Evolutionary conservation across 768 basidiomycete genomes (phyloP), one percentile per base, ranked within the genome.

Genomic region (Cystofilobasidium capitatum): DNA sequence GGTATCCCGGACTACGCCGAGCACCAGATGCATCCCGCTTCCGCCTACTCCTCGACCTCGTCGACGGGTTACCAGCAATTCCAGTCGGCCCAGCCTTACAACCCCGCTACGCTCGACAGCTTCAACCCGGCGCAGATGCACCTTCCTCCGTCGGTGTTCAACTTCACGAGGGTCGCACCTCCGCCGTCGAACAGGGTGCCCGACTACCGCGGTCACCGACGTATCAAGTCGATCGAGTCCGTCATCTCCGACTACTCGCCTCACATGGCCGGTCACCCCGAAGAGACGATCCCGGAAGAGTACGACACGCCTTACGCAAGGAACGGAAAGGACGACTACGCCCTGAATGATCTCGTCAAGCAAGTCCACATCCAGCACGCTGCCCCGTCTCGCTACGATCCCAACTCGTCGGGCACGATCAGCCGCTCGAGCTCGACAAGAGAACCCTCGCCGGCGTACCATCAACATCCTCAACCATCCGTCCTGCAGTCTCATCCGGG

Each of bases 211-310:
- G 22, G 39, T 33, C 64, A 65, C 31, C 40, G 64, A 10, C 55
- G 64, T 20, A 47, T 65, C 40, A 57, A 24, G 31, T 65, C 64
- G 31, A 58, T 59, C 33, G 64, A 65, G 51, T 55, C 64, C 33
- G 64, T 57, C 57, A 17, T 33, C 12, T 65, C 64, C 36, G 44
- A 61, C 24, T 61, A 29, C 24, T 20, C 22, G 6, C 24, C 39
- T 35, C 9, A 31, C 39, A n/a, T n/a, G n/a, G 39, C 24, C n/a
- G 24, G 10, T 39, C 40, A 9, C n/a, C 20, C 10, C 24, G 36
- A 45, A n/a, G 44, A 42, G 1, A 22, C 59, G 40, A 61, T 29
- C 31, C 44, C 39, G 5, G 44, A 45, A 13, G 59, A 61, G 59
- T 40, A 29, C 59, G 24, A 42, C 40, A 29, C 31, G 51, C 24